phyloP scores from a whole-genome alignment of 192 early-diverging fungal species.

The Funneliformis mosseae region DNA sequence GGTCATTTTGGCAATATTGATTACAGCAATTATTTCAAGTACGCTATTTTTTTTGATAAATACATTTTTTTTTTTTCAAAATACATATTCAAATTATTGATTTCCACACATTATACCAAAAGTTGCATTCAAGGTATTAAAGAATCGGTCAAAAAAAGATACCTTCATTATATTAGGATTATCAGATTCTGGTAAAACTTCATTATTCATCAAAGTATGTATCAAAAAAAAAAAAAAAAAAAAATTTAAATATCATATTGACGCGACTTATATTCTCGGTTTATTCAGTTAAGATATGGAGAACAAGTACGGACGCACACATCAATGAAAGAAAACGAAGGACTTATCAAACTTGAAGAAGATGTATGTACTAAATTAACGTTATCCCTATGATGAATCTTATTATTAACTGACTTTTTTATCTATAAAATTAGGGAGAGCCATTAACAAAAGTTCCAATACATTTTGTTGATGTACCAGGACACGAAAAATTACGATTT shows the following conservation, averaged over 20 bases:
- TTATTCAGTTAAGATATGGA: constrained; percentile 39
- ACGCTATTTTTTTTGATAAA: background rate
- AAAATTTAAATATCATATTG: too few relatives aligned
- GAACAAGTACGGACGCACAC: constrained; percentile 56
- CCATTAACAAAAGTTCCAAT: constrained; percentile 42
- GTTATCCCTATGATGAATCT: background rate
- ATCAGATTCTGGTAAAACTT: constrained; percentile 28
- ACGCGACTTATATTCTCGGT: background rate
- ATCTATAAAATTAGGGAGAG: background rate
- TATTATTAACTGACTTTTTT: background rate
- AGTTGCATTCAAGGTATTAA: background rate
- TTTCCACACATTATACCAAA: background rate
- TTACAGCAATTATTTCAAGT: background rate
- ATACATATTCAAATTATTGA: background rate
- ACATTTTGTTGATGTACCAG: constrained; percentile 82
- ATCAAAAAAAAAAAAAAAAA: background rate
- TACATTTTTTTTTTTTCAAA: background rate
- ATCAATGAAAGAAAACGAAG: constrained; percentile 77
- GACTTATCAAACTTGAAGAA: constrained; percentile 50
- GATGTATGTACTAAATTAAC: background rate
- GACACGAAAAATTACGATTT: constrained; percentile 83
- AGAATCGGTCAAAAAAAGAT: constrained; percentile 13
- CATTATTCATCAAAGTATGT: constrained; percentile 21
- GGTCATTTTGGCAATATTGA: background rate
- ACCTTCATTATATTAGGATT: constrained; percentile 26